These are phyloP conservation scores for Lagenidium giganteum DNA, from an alignment of 352 stramenopile species.

Conservation along the genomic window DNA sequence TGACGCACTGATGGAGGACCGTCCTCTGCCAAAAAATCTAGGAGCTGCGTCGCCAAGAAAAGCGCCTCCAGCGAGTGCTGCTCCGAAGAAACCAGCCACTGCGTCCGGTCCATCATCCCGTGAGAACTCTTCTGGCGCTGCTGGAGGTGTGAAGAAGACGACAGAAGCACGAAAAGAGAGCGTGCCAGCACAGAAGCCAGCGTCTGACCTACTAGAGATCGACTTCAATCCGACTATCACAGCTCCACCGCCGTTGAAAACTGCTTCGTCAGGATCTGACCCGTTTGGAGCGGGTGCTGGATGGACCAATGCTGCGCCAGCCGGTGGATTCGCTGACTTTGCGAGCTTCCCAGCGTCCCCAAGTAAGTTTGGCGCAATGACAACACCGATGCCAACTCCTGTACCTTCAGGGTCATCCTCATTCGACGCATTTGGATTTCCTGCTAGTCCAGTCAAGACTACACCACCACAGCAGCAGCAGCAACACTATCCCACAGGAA, in stretches of 20 bases:
- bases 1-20: conserved; percentile 45
- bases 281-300: conserved; percentile 13
- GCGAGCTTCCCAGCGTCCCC: conserved; percentile 45
- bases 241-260: conserved; percentile 7
- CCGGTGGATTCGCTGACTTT: conserved; percentile 58
- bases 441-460: conserved; percentile 38
- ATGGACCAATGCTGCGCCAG: conserved; percentile 11
- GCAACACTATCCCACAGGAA: no score
- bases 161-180: conserved; percentile 52
- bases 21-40: conserved; percentile 17
- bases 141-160: conserved; percentile 29
- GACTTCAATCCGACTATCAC: conserved; percentile 60
- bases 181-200: conserved; percentile 18
- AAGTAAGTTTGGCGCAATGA: conserved; percentile 4
- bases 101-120: conserved; percentile 10
- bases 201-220: conserved; percentile 57
- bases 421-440: conserved; percentile 52
- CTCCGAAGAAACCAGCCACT: not conserved
- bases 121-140: conserved; percentile 14
- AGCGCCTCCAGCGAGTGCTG: not conserved
- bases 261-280: conserved; percentile 13
- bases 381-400: conserved; percentile 1
- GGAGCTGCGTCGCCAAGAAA: conserved; percentile 21
- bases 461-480: conserved; percentile 7
- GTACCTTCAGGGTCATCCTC: conserved; percentile 13